Conservation (phyloP, 2,329 filamentous ascomycete genomes). For the Penicillium vulpinum region DNA sequence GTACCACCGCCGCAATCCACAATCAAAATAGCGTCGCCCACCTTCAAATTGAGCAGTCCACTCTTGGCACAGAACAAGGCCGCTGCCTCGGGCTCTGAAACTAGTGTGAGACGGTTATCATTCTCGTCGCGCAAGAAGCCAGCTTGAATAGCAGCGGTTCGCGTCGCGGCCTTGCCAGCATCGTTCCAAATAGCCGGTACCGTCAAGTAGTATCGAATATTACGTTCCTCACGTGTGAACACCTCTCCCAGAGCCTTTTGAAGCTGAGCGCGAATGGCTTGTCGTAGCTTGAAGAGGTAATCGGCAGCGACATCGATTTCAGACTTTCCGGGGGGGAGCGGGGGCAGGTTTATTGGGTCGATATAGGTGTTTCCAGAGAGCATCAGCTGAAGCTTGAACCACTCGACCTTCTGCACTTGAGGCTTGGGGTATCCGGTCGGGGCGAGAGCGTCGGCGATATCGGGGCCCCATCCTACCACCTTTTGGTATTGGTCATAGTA, state of each 20-base stretch:
- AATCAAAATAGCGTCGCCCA: conserved; percentile 97
- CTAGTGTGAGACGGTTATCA: conserved; percentile 89
- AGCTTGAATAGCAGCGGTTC: conserved; percentile 93
- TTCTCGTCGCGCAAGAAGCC: conserved; percentile 97
- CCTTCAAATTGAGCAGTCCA: conserved; percentile 90
- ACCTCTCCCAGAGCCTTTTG: conserved; percentile 97
- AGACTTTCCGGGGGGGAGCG: conserved; percentile 94
- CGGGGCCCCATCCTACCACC: conserved; percentile 98
- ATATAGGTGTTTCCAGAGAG: conserved; percentile 98
- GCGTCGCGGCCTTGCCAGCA: conserved; percentile 93
- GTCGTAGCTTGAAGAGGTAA: conserved; percentile 96
- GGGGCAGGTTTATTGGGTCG: conserved; percentile 96
- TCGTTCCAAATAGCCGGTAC: conserved; percentile 99
- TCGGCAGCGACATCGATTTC: conserved; percentile 99
- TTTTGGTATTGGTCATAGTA: conserved; percentile 99
- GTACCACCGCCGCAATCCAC: conserved; percentile 98
- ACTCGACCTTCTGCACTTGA: conserved; percentile 97
- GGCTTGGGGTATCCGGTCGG: conserved; percentile 97
- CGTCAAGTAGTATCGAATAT: conserved; percentile 95
- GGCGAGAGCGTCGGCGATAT: conserved; percentile 94
- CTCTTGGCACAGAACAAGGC: conserved; percentile 98
- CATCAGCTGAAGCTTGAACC: conserved; percentile 99
- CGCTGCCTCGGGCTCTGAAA: conserved; percentile 95
- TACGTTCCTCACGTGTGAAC: conserved; percentile 95
- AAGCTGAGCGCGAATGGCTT: conserved; percentile 92